Conservation (phyloP, 805 yeast species). For the Isabelozyma rhagii region DNA sequence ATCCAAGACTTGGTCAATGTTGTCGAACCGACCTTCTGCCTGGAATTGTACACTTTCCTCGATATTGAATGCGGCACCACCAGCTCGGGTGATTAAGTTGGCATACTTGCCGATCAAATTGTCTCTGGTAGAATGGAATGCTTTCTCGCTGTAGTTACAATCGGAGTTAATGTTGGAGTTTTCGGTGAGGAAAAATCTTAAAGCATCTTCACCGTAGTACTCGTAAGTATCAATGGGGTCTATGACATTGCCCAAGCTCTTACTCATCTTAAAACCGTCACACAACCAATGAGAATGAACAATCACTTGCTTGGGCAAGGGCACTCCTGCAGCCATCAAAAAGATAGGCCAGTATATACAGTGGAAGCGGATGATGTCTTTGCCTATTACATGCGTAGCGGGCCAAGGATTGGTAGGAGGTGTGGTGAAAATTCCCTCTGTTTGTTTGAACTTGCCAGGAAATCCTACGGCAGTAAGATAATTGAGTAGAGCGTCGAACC, state of each 20-base stretch:
- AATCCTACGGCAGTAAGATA: constrained; percentile 73
- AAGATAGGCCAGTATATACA: constrained; percentile 94
- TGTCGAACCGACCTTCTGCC: constrained; percentile 16
- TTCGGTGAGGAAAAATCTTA: constrained; percentile 73
- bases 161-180: constrained; percentile 75
- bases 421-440: constrained; percentile 3
- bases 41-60: constrained; percentile 35
- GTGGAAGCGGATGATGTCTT: constrained; percentile 87
- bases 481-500: constrained; percentile 93
- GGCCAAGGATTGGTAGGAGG: constrained; percentile 47
- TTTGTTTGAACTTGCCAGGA: constrained; percentile 16
- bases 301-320: constrained; percentile 67
- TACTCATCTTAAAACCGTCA: constrained; percentile 90
- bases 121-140: constrained; percentile 51
- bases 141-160: constrained; percentile 69
- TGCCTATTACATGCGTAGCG: constrained; percentile 83
- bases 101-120: constrained; percentile 80
- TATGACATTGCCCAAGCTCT: constrained; percentile 88
- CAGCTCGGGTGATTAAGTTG: constrained; percentile 69
- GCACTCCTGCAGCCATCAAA: constrained; percentile 74
- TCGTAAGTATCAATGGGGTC: constrained; percentile 73
- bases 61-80: constrained; percentile 67
- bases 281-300: constrained; percentile 96
- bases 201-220: constrained; percentile 65
- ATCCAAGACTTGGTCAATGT: constrained; percentile 20